Conservation (phyloP, 306 rosid genomes). For the Mimosa bimucronata region DNA sequence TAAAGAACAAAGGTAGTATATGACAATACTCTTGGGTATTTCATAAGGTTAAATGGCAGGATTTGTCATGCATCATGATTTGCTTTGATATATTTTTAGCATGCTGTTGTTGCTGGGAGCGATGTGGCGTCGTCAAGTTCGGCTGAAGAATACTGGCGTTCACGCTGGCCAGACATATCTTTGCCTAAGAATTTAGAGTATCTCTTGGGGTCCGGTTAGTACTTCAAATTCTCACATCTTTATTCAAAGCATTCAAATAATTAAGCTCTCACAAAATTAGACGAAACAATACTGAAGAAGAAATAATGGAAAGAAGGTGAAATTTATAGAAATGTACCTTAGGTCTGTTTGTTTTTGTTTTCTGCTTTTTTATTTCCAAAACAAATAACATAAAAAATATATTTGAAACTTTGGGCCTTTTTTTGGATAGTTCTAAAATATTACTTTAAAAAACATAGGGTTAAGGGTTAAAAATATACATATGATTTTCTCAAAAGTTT, state of each 20-base stretch:
- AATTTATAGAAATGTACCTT: background rate
- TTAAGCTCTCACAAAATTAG: too few species aligned
- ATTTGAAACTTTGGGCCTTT: too few species aligned
- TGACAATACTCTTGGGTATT: background rate
- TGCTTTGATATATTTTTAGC: background rate
- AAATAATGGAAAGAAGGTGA: too few species aligned
- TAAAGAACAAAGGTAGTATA: too few species aligned
- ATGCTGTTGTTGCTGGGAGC: background rate
- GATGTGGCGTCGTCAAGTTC: background rate
- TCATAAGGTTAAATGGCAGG: background rate
- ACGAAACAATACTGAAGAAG: background rate
- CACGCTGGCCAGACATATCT: constrained; percentile 11
- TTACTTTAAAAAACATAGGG: too few species aligned
- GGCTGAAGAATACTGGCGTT: constrained; percentile 22
- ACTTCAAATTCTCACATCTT: background rate
- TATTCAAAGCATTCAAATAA: background rate
- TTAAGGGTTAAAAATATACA: too few species aligned
- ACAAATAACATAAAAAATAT: too few species aligned
- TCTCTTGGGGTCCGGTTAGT: background rate
- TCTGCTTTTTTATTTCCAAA: too few species aligned
- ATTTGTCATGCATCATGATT: background rate
- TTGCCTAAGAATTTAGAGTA: constrained; percentile 3
- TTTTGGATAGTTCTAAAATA: too few species aligned
- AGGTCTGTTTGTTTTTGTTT: too few species aligned
- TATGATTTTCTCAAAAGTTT: too few species aligned